A percentile compares a stretch with the other conserved stretches of the same genome.
Evolutionary conservation across 129 eudicot species (phyloP).

Genomic region (Heracleum sosnowskyi): DNA sequence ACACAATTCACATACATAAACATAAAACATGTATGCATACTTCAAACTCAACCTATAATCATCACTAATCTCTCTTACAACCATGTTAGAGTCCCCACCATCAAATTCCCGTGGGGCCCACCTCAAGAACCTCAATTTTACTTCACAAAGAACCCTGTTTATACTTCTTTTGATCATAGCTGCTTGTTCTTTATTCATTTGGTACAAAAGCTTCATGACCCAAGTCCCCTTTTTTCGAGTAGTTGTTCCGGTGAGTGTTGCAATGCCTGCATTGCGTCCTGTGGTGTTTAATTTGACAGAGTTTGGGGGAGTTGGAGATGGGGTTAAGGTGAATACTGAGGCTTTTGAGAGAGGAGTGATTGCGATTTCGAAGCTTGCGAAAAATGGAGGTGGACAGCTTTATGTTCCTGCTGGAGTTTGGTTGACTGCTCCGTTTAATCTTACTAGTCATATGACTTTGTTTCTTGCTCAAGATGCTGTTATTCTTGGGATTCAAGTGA

Average conservation of each 20-base stretch:
- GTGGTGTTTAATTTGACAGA: conserved; percentile 58
- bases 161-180: conserved; percentile 46
- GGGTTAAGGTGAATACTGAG: conserved; percentile 50
- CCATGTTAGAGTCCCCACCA: not conserved
- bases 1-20: not conserved
- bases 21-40: not conserved
- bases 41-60: not conserved
- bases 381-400: conserved; percentile 84
- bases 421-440: conserved; percentile 92
- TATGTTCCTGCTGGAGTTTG: conserved; percentile 82
- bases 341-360: conserved; percentile 72
- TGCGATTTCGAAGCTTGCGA: conserved; percentile 55
- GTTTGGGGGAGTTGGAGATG: conserved; percentile 91
- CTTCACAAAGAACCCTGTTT: conserved; percentile 53
- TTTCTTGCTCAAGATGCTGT: conserved; percentile 82
- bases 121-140: conserved; percentile 21
- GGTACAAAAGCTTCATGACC: conserved; percentile 47
- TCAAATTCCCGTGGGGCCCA: conserved; percentile 26
- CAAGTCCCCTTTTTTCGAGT: conserved; percentile 37
- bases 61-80: not conserved
- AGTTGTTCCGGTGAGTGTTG: not conserved
- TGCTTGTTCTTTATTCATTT: conserved; percentile 52
- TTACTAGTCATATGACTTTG: conserved; percentile 84
- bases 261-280: conserved; percentile 54
- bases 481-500: conserved; percentile 85